Evolutionary conservation across 176 grass and related monocot genomes (phyloP).

Genomic region (Calamus simplicifolius): DNA sequence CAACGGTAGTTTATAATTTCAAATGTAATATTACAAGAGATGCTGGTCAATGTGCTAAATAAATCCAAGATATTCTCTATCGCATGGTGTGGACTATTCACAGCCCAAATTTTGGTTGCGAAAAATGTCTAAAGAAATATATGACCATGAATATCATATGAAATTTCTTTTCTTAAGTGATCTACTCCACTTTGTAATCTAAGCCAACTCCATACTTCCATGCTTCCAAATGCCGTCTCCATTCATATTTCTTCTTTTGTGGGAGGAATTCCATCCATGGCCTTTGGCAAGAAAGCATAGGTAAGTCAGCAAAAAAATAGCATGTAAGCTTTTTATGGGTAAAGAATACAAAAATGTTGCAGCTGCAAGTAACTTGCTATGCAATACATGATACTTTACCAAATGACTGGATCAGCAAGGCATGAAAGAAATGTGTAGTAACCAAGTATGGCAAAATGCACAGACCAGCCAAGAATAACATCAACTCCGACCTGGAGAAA

Average conservation of each 20-base stretch:
- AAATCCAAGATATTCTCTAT: too few relatives aligned
- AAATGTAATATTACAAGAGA: too few relatives aligned
- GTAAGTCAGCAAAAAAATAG: constrained; percentile 1
- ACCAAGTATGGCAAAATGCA: constrained; percentile 87
- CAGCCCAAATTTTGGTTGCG: too few relatives aligned
- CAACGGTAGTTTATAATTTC: too few relatives aligned
- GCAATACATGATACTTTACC: constrained; percentile 31
- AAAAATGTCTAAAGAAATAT: too few relatives aligned
- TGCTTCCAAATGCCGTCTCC: constrained; percentile 74
- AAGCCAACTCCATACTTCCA: constrained; percentile 95
- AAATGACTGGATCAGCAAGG: constrained; percentile 41
- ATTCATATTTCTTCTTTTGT: constrained; percentile 54
- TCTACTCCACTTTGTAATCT: constrained; percentile 52
- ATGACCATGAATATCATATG: too few relatives aligned
- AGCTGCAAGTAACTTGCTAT: constrained; percentile 16
- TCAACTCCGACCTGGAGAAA: constrained; percentile 55
- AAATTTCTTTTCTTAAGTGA: too few relatives aligned
- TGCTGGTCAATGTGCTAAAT: too few relatives aligned
- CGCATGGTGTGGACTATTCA: too few relatives aligned
- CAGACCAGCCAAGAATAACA: constrained; percentile 84
- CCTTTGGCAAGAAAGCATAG: constrained; percentile 21
- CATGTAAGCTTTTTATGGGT: not conserved
- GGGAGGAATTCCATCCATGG: constrained; percentile 61
- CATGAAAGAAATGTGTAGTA: constrained; percentile 77
- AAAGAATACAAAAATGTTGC: not conserved